Evolutionary conservation across 1,284 basidiomycete genomes (phyloP), one percentile per base, ranked within the genome.

Genomic region (Mycena citricolor): DNA sequence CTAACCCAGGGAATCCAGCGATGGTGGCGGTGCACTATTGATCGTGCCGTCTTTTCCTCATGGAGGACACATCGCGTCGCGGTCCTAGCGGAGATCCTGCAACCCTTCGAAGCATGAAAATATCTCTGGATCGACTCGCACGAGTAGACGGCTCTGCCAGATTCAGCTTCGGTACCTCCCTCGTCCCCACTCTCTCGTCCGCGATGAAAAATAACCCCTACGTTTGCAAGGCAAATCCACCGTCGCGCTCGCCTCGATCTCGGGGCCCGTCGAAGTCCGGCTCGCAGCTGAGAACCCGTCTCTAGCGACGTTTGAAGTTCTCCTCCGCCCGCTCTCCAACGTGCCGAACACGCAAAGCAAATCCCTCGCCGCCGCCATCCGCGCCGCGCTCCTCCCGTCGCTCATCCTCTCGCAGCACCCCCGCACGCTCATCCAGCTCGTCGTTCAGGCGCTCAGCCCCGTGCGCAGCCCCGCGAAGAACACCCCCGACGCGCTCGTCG

Each of bases 221-320:
- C 16, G 21, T 52, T 77, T 76, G 76, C 28, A 60, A 68, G n/a
- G n/a, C n/a, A n/a, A n/a, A n/a, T n/a, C n/a, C 19, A 74, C 73
- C 5, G 58, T 54, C 23, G 74, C 79, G 2, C 62, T 89, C 20
- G 77, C 82, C 6, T 87, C 86, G 5, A 61, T 87, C 22, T 86
- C 85, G 8, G 86, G 87, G 0, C 87, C 87, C n/a, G 81, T 88
- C 32, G 80, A 88, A 51, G 81, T 83, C 38, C 71, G 84, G 14
- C 67, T 79, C 8, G 73, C 77, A 2, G 62, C 73, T 13, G 87
- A 90, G 64, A 71, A 78, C 31, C 76, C 87, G 5, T 81, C 81
- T n/a, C 77, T 76, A 45, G 78, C 86, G 0, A 80, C 83, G 0
- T 74, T 90, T 51, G 87, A 90, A 56, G 77, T 90, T 35, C 63